Conservation (phyloP, 2,329 filamentous ascomycete genomes). For the Didymella sp. region DNA sequence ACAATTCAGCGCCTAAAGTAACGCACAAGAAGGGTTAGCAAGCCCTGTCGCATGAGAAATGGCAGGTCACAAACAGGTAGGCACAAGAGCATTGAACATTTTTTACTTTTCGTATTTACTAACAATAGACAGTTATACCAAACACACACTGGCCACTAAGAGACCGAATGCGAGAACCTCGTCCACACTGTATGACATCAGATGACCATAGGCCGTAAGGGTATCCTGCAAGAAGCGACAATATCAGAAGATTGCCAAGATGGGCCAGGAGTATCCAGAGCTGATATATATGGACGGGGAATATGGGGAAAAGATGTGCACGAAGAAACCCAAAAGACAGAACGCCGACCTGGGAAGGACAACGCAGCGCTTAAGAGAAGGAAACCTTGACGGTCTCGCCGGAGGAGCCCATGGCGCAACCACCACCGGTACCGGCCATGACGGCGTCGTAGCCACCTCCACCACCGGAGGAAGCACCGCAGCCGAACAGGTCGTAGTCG, state of each 20-base stretch:
- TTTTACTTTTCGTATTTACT: constrained; percentile 24
- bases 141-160: constrained; percentile 32
- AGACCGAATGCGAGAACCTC: constrained; percentile 24
- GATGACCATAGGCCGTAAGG: constrained; percentile 26
- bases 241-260: constrained; percentile 24
- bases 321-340: constrained; percentile 21
- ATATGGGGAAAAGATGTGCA: constrained; percentile 31
- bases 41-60: too few relatives aligned
- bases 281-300: constrained; percentile 25
- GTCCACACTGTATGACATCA: constrained; percentile 25
- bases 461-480: constrained; percentile 35
- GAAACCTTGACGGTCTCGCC: constrained; percentile 41
- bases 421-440: constrained; percentile 40
- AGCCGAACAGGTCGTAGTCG: constrained; percentile 52
- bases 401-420: constrained; percentile 39
- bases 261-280: constrained; percentile 28
- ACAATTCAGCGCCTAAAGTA: too few relatives aligned
- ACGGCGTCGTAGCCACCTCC: constrained; percentile 40
- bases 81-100: not conserved
- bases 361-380: constrained; percentile 25
- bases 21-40: too few relatives aligned
- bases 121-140: constrained; percentile 39
- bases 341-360: constrained; percentile 22
- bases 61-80: not conserved
- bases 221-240: constrained; percentile 34